Evolutionary conservation across 2,329 filamentous ascomycete species (phyloP).

Genomic region (Trichoderma koningii): DNA sequence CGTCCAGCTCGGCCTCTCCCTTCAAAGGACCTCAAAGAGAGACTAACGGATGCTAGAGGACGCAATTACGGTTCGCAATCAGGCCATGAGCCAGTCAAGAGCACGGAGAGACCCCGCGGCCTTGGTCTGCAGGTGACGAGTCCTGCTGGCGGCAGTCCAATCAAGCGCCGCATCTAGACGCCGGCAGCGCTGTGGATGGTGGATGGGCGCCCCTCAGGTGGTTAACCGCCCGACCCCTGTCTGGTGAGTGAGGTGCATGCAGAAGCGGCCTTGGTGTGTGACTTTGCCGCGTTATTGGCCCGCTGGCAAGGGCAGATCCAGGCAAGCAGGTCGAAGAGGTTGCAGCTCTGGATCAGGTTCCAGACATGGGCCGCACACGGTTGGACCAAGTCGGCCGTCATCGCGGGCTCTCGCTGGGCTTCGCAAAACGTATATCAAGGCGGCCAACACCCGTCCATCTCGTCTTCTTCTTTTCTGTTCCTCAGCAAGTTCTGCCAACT

Average conservation of each 20-base stretch:
- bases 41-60: not conserved
- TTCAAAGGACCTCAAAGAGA: not conserved
- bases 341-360: constrained; percentile 9
- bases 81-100: constrained; percentile 18
- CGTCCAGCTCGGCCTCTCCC: not conserved
- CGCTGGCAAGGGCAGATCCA: constrained; percentile 7
- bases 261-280: constrained; percentile 6
- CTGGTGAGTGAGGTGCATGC: constrained; percentile 12
- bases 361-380: not conserved
- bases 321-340: constrained; percentile 1
- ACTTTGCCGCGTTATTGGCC: constrained; percentile 25
- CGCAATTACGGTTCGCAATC: constrained; percentile 21
- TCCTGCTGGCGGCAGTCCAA: constrained; percentile 29
- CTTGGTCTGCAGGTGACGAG: constrained; percentile 25
- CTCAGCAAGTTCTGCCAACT: constrained; percentile 66
- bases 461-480: constrained; percentile 52
- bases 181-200: constrained; percentile 29
- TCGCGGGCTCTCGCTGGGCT: constrained; percentile 17
- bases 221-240: constrained; percentile 27
- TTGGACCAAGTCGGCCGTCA: constrained; percentile 1
- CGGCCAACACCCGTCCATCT: constrained; percentile 36
- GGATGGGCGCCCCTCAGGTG: constrained; percentile 22
- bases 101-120: constrained; percentile 17
- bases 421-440: constrained; percentile 27
- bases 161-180: constrained; percentile 32